Base-by-base conservation (phyloP, 2,329 filamentous ascomycete genomes). In the Beauveria asiatica region DNA sequence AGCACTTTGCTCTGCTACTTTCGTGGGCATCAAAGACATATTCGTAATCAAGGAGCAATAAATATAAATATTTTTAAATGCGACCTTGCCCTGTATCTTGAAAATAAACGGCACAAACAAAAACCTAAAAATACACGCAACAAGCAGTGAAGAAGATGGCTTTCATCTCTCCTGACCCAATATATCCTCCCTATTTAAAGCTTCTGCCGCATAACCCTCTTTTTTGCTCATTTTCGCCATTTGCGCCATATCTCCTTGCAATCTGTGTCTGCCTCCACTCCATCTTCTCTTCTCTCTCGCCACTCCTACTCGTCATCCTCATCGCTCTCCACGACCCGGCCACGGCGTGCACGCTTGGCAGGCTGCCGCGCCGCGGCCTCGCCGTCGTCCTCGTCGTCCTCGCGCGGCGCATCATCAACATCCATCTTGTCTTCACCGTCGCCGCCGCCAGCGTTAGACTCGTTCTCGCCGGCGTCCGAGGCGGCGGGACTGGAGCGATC, bases 241-340 rank as follows among this genome's bases (percentile, higher is more conserved):
- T 45, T 42, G 23, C 60, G 46, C 46, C 49, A 41, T 51, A 33
- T 46, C 30, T 48, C 45, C 13, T 44, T 41, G 49, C 59, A 64
- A 65, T 61, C 71, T 64, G 27, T 72, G 66, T 4, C n/a, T 69
- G 68, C 4, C 70, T 68, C 48, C n/a, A 11, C n/a, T 46, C 56
- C 5, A 16, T 21, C 46, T 17, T 41, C 10, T 10, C 23, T 27
- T 7, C 17, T 10, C 30, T 8, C 3, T 13, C 57, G 59, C 3
- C 46, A 64, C 19, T 51, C 59, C 25, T 65, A 69, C 37, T 70
- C 73, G 21, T 76, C 76, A 4, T 81, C 79, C 53, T 83, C 81
- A 53, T 83, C 81, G 55, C 79, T 81, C 57, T 83, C 80, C 44
- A 83, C 69, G 30, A 83, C 78, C 41, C 80, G 74, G 21, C 78